Evolutionary conservation across 192 early-diverging fungal genomes (phyloP).

Genomic region (Coemansia sp.): DNA sequence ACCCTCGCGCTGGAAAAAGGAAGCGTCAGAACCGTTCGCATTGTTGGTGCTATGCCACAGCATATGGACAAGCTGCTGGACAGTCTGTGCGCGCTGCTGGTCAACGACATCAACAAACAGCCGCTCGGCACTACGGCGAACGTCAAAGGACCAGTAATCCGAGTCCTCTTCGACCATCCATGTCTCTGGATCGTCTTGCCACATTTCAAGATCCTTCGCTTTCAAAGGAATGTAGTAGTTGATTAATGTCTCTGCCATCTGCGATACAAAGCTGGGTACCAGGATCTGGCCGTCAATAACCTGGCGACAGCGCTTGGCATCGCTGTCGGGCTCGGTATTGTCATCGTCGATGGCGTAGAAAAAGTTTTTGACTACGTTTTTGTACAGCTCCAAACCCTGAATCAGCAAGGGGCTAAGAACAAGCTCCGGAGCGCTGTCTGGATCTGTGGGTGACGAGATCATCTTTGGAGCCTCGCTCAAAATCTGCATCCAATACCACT

Average conservation of each 20-base stretch:
- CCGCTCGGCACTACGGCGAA: constrained; percentile 79
- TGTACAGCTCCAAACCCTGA: constrained; percentile 69
- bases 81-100: constrained; percentile 38
- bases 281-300: constrained; percentile 68
- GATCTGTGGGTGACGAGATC: constrained; percentile 1
- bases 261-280: constrained; percentile 67
- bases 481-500: constrained; percentile 75
- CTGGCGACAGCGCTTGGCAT: constrained; percentile 54
- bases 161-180: constrained; percentile 79
- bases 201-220: constrained; percentile 69
- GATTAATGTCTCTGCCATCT: constrained; percentile 72
- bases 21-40: not conserved
- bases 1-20: constrained; percentile 22
- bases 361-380: constrained; percentile 43
- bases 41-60: constrained; percentile 15
- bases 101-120: constrained; percentile 77
- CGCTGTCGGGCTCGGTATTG: constrained; percentile 41
- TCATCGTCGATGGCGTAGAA: constrained; percentile 34
- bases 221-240: constrained; percentile 72
- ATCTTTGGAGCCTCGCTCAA: constrained; percentile 26
- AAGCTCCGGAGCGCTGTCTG: constrained; percentile 15
- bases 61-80: constrained; percentile 21
- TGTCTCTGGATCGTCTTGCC: constrained; percentile 85
- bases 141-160: constrained; percentile 84
- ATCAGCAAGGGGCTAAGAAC: constrained; percentile 65